A percentile compares a stretch with the other conserved stretches of the same genome.
Evolutionary conservation across 345 rosid species (phyloP).

Genomic region (Hypericum perforatum): DNA sequence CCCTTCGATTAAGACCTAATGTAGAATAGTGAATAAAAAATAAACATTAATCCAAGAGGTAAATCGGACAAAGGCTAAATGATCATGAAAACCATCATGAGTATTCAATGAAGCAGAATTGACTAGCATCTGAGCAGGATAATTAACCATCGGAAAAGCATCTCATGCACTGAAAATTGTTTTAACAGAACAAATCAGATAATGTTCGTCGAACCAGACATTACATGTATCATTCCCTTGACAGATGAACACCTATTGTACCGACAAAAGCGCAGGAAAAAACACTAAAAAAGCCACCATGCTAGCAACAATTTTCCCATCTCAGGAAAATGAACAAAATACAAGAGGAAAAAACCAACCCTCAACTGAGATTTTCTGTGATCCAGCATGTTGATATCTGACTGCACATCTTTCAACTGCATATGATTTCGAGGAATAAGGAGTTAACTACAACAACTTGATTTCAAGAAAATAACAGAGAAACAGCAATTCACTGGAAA

Average conservation of each 20-base stretch:
- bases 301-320: no score
- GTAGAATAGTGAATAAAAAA: constrained; percentile 6
- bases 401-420: constrained; percentile 58
- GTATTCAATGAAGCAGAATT: no score
- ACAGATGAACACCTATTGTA: background rate
- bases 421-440: constrained; percentile 13
- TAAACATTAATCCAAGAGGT: background rate
- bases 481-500: background rate
- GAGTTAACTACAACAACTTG: background rate
- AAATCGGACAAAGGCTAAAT: background rate
- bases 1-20: constrained; percentile 42
- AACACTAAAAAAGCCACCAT: background rate
- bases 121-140: no score
- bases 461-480: background rate
- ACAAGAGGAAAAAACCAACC: constrained; percentile 34
- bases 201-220: no score
- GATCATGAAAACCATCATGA: no score
- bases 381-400: constrained; percentile 42
- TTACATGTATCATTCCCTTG: background rate
- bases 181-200: no score
- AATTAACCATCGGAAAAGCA: no score
- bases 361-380: constrained; percentile 38
- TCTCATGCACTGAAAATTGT: no score
- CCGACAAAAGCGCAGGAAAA: background rate
- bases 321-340: background rate